phyloP scores from a whole-genome alignment of 805 yeast genomes.

The Metschnikowia rubicola region DNA sequence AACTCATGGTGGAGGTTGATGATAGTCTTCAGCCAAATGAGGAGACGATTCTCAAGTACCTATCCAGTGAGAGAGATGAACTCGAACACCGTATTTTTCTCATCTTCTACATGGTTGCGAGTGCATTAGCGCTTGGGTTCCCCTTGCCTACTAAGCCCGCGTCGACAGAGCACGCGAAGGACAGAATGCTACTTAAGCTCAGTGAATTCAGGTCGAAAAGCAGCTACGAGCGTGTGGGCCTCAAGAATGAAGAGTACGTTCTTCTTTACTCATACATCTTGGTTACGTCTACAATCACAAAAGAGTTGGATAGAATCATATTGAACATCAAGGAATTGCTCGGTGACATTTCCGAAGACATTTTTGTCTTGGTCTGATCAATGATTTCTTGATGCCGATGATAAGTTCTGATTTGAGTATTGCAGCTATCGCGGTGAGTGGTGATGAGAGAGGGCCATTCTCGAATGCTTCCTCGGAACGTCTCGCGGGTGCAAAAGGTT shows the following conservation, averaged over 20 bases:
- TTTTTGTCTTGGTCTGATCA: slow-evolving; percentile 43
- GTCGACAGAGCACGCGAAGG: slow-evolving; percentile 70
- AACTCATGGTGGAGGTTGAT: slow-evolving; percentile 63
- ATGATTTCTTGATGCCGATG: background rate
- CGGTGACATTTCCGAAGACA: slow-evolving; percentile 65
- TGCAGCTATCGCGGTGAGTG: too few species aligned
- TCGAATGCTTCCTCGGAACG: too few species aligned
- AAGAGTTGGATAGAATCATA: slow-evolving; percentile 60
- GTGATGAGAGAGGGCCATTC: too few species aligned
- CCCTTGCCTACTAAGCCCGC: slow-evolving; percentile 79
- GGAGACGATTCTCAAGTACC: slow-evolving; percentile 49
- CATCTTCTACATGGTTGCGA: slow-evolving; percentile 73
- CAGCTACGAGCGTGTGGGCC: slow-evolving; percentile 21
- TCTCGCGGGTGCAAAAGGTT: too few species aligned
- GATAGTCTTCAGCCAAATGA: slow-evolving; percentile 52
- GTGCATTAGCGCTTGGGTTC: slow-evolving; percentile 70
- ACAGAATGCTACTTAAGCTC: slow-evolving; percentile 61
- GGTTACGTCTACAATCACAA: slow-evolving; percentile 64
- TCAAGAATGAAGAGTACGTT: slow-evolving; percentile 71
- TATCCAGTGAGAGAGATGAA: slow-evolving; percentile 59
- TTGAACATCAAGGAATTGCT: slow-evolving; percentile 52
- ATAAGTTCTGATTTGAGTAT: too few species aligned
- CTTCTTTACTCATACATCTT: slow-evolving; percentile 70
- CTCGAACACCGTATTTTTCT: slow-evolving; percentile 69
- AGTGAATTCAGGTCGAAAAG: slow-evolving; percentile 48